phyloP scores from a whole-genome alignment of 148 eudicot species.

The Pharnaceum exiguum region DNA sequence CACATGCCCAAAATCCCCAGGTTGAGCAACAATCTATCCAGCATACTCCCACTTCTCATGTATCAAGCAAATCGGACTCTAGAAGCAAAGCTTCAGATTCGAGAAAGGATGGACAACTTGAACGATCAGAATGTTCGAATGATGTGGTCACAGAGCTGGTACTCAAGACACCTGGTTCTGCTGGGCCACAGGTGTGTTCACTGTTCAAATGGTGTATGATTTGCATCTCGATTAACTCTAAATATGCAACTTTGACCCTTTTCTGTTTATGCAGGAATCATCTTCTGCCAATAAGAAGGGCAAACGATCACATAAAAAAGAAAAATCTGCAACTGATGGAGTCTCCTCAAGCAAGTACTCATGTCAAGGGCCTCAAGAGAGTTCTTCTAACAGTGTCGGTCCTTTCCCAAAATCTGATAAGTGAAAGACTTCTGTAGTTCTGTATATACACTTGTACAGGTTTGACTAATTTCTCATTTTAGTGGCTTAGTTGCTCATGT shows the following conservation, averaged over 20 bases:
- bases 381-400: slow-evolving; percentile 32
- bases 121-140: slow-evolving; percentile 33
- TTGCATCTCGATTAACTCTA: not conserved
- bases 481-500: not conserved
- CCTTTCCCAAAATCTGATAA: slow-evolving; percentile 10
- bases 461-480: not conserved
- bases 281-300: slow-evolving; percentile 34
- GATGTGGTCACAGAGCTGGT: slow-evolving; percentile 59
- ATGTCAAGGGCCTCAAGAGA: slow-evolving; percentile 36
- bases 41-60: slow-evolving; percentile 31
- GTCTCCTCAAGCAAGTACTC: slow-evolving; percentile 36
- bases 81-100: slow-evolving; percentile 30
- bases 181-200: slow-evolving; percentile 40
- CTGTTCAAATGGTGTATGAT: not conserved
- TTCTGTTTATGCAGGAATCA: slow-evolving; percentile 25
- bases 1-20: slow-evolving; percentile 29
- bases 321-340: slow-evolving; percentile 28
- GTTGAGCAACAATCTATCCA: slow-evolving; percentile 37
- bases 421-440: slow-evolving; percentile 10
- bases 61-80: slow-evolving; percentile 38
- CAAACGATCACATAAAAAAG: slow-evolving; percentile 33
- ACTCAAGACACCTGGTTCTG: slow-evolving; percentile 70
- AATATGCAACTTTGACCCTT: not conserved
- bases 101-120: slow-evolving; percentile 22
- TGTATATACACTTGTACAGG: not conserved